phyloP scores from a whole-genome alignment of 1,284 basidiomycete species.

The Irpex sp. region DNA sequence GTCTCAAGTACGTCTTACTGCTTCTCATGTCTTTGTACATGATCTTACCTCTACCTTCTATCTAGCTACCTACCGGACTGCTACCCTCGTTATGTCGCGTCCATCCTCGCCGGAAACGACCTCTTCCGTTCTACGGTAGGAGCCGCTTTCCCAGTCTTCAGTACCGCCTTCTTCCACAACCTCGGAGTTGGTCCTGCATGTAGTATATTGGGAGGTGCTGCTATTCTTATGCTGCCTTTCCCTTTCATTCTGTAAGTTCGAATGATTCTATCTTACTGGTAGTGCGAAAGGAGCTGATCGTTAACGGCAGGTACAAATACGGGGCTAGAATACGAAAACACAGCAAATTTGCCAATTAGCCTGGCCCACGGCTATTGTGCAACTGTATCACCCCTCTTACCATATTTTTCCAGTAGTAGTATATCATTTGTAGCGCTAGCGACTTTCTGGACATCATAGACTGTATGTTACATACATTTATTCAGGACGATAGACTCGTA shows the following conservation, averaged over 20 bases:
- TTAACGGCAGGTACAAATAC: constrained; percentile 6
- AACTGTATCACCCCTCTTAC: too few relatives aligned
- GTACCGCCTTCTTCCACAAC: constrained; percentile 27
- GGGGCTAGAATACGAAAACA: constrained; percentile 9
- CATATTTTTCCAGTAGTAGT: too few relatives aligned
- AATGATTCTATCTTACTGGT: neutral
- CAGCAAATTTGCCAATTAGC: constrained; percentile 10
- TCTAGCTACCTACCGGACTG: constrained; percentile 30
- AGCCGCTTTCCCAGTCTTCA: constrained; percentile 1
- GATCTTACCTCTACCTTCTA: neutral
- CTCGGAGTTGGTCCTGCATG: constrained; percentile 31
- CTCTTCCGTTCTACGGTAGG: constrained; percentile 23
- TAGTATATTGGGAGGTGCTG: constrained; percentile 29
- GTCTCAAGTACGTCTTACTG: constrained; percentile 10
- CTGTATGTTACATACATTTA: too few relatives aligned
- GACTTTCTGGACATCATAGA: too few relatives aligned
- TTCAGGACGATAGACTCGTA: too few relatives aligned
- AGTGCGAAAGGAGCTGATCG: neutral
- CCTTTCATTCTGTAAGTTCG: constrained; percentile 16
- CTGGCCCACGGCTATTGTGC: too few relatives aligned
- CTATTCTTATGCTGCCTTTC: constrained; percentile 27
- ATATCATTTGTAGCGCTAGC: too few relatives aligned
- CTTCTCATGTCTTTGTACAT: too few relatives aligned
- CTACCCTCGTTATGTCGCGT: constrained; percentile 33
- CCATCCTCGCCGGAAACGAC: constrained; percentile 36